Evolutionary conservation across 305 asterid genomes (phyloP).

Genomic region (Solanum hybrid): DNA sequence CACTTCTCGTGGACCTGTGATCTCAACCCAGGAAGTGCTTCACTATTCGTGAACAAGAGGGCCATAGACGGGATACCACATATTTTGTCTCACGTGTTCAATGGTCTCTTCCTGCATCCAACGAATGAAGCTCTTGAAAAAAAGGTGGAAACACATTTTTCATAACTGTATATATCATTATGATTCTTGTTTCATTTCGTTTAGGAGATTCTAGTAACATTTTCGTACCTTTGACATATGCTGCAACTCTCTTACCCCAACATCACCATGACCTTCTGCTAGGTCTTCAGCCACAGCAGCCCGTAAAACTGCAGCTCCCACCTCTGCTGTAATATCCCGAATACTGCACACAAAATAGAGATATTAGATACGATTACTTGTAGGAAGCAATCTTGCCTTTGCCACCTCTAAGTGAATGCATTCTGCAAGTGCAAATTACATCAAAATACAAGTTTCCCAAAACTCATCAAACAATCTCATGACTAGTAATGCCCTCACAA

Average conservation of each 20-base stretch:
- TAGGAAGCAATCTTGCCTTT: background rate
- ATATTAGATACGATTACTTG: background rate
- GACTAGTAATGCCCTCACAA: background rate
- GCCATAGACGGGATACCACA: conserved; percentile 93
- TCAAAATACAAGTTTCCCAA: background rate
- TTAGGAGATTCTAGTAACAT: background rate
- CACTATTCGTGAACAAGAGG: conserved; percentile 96
- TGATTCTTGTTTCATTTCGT: background rate
- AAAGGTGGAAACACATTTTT: background rate
- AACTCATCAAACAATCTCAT: background rate
- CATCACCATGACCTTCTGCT: conserved; percentile 86
- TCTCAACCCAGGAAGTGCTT: conserved; percentile 12
- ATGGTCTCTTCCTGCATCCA: conserved; percentile 70
- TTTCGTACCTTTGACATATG: conserved; percentile 68
- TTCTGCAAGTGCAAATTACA: background rate
- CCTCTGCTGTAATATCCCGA: conserved; percentile 87
- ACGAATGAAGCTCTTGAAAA: background rate
- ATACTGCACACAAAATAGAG: conserved; percentile 37
- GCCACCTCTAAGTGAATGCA: background rate
- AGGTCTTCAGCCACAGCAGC: conserved; percentile 73
- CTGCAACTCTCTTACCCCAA: conserved; percentile 65
- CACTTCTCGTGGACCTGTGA: background rate
- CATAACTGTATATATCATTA: background rate
- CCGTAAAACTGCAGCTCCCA: conserved; percentile 84
- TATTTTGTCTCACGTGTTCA: conserved; percentile 50